Evolutionary conservation across 192 early-diverging fungal genomes (phyloP), one percentile per base, ranked within the genome.

Genomic region (Podila clonocystis): DNA sequence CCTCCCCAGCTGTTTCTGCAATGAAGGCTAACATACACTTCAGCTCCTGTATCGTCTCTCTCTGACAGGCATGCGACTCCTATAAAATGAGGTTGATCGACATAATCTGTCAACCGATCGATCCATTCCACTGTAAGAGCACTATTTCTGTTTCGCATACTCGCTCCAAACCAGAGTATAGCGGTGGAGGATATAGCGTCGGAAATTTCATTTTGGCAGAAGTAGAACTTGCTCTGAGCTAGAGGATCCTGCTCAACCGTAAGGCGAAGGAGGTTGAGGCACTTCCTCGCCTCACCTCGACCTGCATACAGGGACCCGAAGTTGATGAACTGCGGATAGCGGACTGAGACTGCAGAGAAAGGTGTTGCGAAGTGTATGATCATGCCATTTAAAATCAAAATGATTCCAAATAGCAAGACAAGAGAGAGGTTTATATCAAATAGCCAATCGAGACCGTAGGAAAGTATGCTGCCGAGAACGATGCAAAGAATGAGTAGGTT

Each of bases 1-100:
- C 62, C 62, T 26, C 62, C 62, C 62, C 33, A 63, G 36, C 62
- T 63, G n/a, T 63, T 63, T 45, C n/a, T 63, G 62, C 62, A 63
- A 22, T 63, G 62, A 8, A 63, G 20, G 24, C 62, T 63, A 38
- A 31, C 38, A 41, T 63, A 63, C 3, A 26, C 24, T 0, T 63
- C 31, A 17, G 8, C 34, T 4, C 26, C 36, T 8, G 9, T 38
- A 8, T 9, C 9, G 36, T 38, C 9, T 38, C 5, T 38, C 5
- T 8, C 36, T 38, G 36, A 38, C 12, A 2, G 7, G 19, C 6
- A 24, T 13, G 33, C 19, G 2, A 22, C 22, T 63, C 62, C 62
- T 2, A 63, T 45, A 63, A 63, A 63, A n/a, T 48, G 4, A 13
- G 33, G 22, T 41, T 3, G 4, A 24, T n/a, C 62, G 48, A 63